Evolutionary conservation across 345 rosid species (phyloP).

Genomic region (Excoecaria agallocha): DNA sequence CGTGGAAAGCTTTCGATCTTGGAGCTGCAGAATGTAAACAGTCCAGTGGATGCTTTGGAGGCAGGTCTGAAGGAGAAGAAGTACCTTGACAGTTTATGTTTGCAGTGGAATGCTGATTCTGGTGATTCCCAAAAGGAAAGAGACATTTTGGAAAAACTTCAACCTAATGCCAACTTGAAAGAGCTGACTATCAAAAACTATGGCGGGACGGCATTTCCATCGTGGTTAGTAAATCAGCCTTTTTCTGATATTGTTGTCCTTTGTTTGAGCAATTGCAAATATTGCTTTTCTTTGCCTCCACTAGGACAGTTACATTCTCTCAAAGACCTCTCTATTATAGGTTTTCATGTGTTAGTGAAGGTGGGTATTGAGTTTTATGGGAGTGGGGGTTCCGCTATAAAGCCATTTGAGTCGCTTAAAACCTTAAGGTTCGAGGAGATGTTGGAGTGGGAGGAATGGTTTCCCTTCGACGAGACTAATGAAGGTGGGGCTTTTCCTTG

Average conservation of each 20-base stretch:
- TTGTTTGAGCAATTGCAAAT: background rate
- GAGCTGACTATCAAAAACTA: too few relatives aligned
- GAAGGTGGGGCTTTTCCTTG: background rate
- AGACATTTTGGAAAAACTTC: too few relatives aligned
- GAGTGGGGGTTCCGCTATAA: background rate
- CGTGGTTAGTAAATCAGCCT: background rate
- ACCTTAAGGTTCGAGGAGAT: background rate
- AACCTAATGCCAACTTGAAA: too few relatives aligned
- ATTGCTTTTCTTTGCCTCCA: background rate
- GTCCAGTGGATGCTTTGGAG: too few relatives aligned
- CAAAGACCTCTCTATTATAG: background rate
- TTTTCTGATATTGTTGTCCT: background rate
- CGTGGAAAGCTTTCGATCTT: too few relatives aligned
- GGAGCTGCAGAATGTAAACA: too few relatives aligned
- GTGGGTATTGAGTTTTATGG: background rate
- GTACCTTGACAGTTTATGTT: too few relatives aligned
- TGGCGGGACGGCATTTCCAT: background rate
- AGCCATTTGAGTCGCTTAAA: too few relatives aligned
- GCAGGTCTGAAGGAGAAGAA: too few relatives aligned
- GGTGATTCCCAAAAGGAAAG: too few relatives aligned
- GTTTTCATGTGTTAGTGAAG: background rate
- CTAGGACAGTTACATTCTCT: background rate
- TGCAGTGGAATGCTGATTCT: too few relatives aligned
- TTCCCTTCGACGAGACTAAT: background rate
- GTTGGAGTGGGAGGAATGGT: slow-evolving; percentile 1